Percentiles rank a stretch among this genome's conserved stretches.
Conservation (phyloP, 805 yeast genomes). For the Nakazawaea ishiwadae region DNA sequence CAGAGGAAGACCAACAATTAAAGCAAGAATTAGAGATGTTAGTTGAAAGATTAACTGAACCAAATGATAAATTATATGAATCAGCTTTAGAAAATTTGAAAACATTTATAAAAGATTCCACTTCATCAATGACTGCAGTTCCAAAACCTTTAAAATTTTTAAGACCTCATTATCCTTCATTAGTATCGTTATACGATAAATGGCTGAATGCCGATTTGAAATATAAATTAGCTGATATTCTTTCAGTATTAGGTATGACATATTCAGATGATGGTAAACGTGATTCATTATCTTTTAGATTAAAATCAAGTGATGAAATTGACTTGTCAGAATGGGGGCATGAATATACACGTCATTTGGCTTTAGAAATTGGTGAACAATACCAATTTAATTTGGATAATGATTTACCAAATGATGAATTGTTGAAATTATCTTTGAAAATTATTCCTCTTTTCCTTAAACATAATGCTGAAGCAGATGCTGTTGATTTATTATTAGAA, state of each 20-base stretch:
- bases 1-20: slow-evolving; percentile 88
- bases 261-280: slow-evolving; percentile 76
- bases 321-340: slow-evolving; percentile 88
- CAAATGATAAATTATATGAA: slow-evolving; percentile 45
- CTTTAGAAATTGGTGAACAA: slow-evolving; percentile 90
- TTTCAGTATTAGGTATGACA: slow-evolving; percentile 94
- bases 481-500: slow-evolving; percentile 88
- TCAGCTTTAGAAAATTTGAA: slow-evolving; percentile 69
- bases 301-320: slow-evolving; percentile 32
- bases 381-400: slow-evolving; percentile 46
- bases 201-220: slow-evolving; percentile 55
- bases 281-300: slow-evolving; percentile 76
- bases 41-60: slow-evolving; percentile 70
- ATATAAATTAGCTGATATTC: slow-evolving; percentile 72
- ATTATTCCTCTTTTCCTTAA: slow-evolving; percentile 86
- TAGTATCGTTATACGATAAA: slow-evolving; percentile 58
- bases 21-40: slow-evolving; percentile 82
- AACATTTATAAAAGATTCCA: slow-evolving; percentile 79
- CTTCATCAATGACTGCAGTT: slow-evolving; percentile 98
- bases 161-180: slow-evolving; percentile 76
- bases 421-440: slow-evolving; percentile 64
- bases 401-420: slow-evolving; percentile 22
- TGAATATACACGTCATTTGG: slow-evolving; percentile 93
- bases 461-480: slow-evolving; percentile 98
- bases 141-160: slow-evolving; percentile 97